phyloP scores from a whole-genome alignment of 805 yeast species.

The Starmerella vaccinii region DNA sequence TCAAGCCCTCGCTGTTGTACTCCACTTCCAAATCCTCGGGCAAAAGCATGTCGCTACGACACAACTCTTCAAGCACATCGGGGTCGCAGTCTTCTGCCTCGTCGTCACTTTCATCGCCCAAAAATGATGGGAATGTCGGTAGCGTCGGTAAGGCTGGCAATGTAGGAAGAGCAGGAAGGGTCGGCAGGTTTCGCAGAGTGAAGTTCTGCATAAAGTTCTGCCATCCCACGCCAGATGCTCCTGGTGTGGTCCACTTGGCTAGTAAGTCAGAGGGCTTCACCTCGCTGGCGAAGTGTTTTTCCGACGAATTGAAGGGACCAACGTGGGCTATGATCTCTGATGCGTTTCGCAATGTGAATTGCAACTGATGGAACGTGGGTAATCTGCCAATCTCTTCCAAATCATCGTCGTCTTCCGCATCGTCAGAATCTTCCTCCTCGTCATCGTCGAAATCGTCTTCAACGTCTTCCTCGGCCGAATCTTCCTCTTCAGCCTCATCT shows the following conservation, averaged over 20 bases:
- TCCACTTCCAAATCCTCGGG: constrained; percentile 33
- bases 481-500: constrained; percentile 1
- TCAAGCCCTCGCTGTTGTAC: constrained; percentile 35
- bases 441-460: constrained; percentile 7
- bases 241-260: constrained; percentile 18
- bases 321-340: constrained; percentile 10
- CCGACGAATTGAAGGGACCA: background rate
- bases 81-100: constrained; percentile 14
- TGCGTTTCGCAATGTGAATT: constrained; percentile 19
- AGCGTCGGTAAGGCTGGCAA: background rate
- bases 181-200: background rate
- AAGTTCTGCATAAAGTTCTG: constrained; percentile 16
- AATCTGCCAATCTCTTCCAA: constrained; percentile 21
- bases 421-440: constrained; percentile 5
- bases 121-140: constrained; percentile 10
- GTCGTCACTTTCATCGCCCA: constrained; percentile 3
- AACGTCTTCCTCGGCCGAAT: background rate
- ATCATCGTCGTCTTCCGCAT: constrained; percentile 14
- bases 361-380: constrained; percentile 21
- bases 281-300: background rate
- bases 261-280: constrained; percentile 16
- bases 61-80: constrained; percentile 31
- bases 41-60: constrained; percentile 27
- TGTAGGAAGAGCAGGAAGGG: background rate
- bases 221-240: constrained; percentile 8